Evolutionary conservation across 1,284 basidiomycete species (phyloP), one percentile per base, ranked within the genome.

Genomic region (Gymnopus androsaceus): DNA sequence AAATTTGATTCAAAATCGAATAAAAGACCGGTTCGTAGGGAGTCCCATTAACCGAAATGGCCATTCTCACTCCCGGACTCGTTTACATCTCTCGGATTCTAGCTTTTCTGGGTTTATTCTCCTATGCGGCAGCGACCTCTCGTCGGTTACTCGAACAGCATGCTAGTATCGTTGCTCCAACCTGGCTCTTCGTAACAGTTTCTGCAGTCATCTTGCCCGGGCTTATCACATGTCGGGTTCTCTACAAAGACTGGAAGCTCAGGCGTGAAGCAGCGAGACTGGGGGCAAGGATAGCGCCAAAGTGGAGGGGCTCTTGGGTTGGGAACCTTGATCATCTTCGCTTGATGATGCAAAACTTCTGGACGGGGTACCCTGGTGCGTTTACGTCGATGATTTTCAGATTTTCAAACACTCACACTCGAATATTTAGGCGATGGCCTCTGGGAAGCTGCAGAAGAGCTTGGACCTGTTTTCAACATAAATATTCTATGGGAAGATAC

Each of bases 291-390:
- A 48, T 58, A 8, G 55, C 61, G 15, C 63, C 63, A 4, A 37
- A 38, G 23, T 52, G 54, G 8, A 46, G 46, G 19, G 62, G 62
- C 5, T 51, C 40, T 5, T 58, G 51, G 14, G 28, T 59, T 11
- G 69, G 69, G n/a, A 67, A 68, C 49, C 19, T 72, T n/a, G 71
- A 71, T 42, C 49, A 70, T 28, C 42, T 73, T 4, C 54, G 61
- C 28, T 55, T 47, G 33, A 63, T 67, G 64, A 64, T 65, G 55
- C 52, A 66, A 12, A 68, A 66, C 23, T 52, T 61, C 25, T 57
- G 60, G 15, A 57, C 47, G 36, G 69, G 68, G 5, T 71, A 72
- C 61, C 69, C 68, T 37, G 68, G 62, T 60, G n/a, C 46, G 54
- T 37, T 17, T 21, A n/a, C n/a, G n/a, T n/a, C n/a, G 25, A 4